Evolutionary conservation across 768 basidiomycete species (phyloP).

Genomic region (Tricholoma terreum): DNA sequence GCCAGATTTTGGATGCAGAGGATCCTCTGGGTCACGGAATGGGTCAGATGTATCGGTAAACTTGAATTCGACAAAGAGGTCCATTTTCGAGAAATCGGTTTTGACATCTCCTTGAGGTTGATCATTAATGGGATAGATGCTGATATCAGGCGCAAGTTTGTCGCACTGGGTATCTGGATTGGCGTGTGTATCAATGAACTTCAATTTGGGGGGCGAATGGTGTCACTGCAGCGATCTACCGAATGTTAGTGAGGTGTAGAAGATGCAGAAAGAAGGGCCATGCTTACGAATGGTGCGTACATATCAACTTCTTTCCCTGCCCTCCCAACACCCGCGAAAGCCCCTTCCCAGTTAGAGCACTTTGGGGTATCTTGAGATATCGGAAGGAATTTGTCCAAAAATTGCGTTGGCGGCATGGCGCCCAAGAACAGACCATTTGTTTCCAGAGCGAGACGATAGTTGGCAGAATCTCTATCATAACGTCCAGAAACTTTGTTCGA

Average conservation of each 20-base stretch:
- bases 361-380: no score
- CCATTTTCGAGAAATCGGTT: no score
- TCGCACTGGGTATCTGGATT: background rate
- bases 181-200: no score
- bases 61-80: no score
- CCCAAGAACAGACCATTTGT: background rate
- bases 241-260: no score
- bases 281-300: background rate
- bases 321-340: background rate
- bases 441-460: slow-evolving; percentile 19
- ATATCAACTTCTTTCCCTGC: background rate
- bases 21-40: no score
- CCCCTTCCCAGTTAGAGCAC: background rate
- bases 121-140: no score
- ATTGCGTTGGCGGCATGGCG: slow-evolving; percentile 9
- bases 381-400: background rate
- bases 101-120: background rate
- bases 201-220: background rate
- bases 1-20: no score
- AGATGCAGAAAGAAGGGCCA: background rate
- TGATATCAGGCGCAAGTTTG: background rate
- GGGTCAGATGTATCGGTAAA: no score
- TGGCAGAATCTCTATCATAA: slow-evolving; percentile 14
- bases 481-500: background rate
- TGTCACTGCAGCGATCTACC: background rate